Evolutionary conservation across 148 eudicot genomes (phyloP), one percentile per base, ranked within the genome.

Genomic region (Camellia sinensis): DNA sequence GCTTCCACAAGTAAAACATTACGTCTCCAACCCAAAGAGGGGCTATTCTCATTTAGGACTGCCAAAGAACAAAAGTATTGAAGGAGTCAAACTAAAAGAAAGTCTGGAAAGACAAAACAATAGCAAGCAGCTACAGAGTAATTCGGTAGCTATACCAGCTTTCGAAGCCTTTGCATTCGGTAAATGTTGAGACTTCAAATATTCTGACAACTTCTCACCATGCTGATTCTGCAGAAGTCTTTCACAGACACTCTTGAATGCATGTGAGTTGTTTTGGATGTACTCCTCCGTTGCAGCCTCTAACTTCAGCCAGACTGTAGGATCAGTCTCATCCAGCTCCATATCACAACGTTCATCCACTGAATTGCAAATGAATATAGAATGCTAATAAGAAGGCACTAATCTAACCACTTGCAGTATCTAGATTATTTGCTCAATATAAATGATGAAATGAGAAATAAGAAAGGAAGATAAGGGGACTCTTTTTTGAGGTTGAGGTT

Each of bases 291-390:
- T 86, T 14, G 97, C 99, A 80, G 86, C 85, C 86, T 97, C 99
- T 76, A 97, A 84, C 87, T 88, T 91, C 85, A 85, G 69, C 99
- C 99, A 97, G 71, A 88, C 85, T 19, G 94, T 86, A 18, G 99
- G 99, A 79, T 97, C 99, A 62, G 99, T 97, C 82, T 97, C 99
- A 86, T 97, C 99, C 63, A 97, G 85, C 82, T 94, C 95, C 99
- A 97, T 97, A 81, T 97, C 99, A 86, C 98, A 94, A 65, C 98
- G 98, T 40, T 97, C 99, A 86, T 97, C 99, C 88, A 92, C 99
- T 97, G 90, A 61, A 76, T 75, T 70, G 74, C 65, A 81, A 37
- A 67, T 10, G 22, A 46, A 79, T 3, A 40, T 65, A 65, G 61
- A 77, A 40, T 60, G 17, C 18, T 77, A 66, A 53, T 21, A 65